Evolutionary conservation across 2,329 filamentous ascomycete species (phyloP).

Genomic region (Cyphellophora attinorum): DNA sequence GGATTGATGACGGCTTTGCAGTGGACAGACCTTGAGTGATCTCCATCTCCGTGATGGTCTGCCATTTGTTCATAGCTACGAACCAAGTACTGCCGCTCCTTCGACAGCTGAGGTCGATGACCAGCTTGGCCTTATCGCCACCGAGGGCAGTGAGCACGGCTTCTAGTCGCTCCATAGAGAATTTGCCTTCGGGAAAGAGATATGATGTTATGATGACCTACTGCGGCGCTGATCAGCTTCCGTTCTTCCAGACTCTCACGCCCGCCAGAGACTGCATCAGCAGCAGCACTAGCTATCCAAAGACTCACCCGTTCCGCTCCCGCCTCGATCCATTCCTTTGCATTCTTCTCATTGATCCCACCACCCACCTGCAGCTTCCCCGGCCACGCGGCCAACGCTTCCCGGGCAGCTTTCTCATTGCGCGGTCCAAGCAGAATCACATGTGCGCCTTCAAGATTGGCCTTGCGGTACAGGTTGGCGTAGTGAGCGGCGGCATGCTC

Average conservation of each 20-base stretch:
- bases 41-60: constrained; percentile 94
- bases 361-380: constrained; percentile 79
- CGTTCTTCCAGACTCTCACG: too few species aligned
- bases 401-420: constrained; percentile 69
- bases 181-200: constrained; percentile 75
- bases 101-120: constrained; percentile 91
- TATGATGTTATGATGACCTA: constrained; percentile 97
- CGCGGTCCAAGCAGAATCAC: constrained; percentile 93
- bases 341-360: constrained; percentile 83
- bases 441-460: constrained; percentile 69
- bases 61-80: constrained; percentile 99
- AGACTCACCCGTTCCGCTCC: constrained; percentile 76
- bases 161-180: constrained; percentile 67
- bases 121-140: constrained; percentile 68
- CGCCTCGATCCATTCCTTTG: constrained; percentile 71
- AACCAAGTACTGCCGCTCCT: constrained; percentile 70
- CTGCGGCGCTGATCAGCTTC: constrained; percentile 14
- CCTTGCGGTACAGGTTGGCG: constrained; percentile 68
- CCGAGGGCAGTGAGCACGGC: constrained; percentile 63
- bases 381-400: constrained; percentile 72
- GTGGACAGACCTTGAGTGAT: constrained; percentile 65
- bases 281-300: constrained; percentile 4
- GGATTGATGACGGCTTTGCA: background rate
- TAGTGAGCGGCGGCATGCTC: constrained; percentile 73
- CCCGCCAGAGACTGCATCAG: too few species aligned